Conservation (phyloP, 2,329 filamentous ascomycete genomes). For the Verticillium dahliae region DNA sequence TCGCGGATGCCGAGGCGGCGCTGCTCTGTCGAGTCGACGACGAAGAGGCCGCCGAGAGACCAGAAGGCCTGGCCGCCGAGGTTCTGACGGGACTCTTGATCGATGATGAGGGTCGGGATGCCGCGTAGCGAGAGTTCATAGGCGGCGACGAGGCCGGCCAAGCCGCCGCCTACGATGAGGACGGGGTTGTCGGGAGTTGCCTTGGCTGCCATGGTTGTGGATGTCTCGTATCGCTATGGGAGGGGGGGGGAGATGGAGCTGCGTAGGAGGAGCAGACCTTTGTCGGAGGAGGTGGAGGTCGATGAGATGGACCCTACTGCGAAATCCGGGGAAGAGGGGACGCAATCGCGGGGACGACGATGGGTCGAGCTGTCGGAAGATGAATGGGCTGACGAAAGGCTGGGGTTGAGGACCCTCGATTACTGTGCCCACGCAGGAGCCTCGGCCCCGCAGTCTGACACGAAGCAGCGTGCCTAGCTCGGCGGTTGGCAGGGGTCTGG, state of each 20-base stretch:
- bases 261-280: no score
- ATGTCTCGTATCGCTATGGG: background rate
- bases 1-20: slow-evolving; percentile 52
- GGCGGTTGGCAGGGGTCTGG: background rate
- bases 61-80: slow-evolving; percentile 59
- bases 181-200: slow-evolving; percentile 27
- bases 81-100: slow-evolving; percentile 51
- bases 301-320: background rate
- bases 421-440: background rate
- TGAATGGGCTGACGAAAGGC: background rate
- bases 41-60: slow-evolving; percentile 56
- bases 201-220: background rate
- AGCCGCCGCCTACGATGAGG: slow-evolving; percentile 50
- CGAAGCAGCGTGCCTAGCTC: background rate
- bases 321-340: background rate
- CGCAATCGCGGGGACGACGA: background rate
- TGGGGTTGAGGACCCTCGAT: background rate
- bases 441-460: background rate
- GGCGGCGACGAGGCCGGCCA: slow-evolving; percentile 54
- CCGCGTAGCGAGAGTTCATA: slow-evolving; percentile 46
- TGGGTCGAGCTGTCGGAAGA: background rate
- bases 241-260: background rate
- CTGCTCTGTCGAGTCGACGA: slow-evolving; percentile 51
- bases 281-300: background rate
- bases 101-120: slow-evolving; percentile 44